A percentile compares a stretch with the other conserved stretches of the same genome.
Conservation (phyloP, 2,329 filamentous ascomycete species). For the Colletotrichum godetiae region DNA sequence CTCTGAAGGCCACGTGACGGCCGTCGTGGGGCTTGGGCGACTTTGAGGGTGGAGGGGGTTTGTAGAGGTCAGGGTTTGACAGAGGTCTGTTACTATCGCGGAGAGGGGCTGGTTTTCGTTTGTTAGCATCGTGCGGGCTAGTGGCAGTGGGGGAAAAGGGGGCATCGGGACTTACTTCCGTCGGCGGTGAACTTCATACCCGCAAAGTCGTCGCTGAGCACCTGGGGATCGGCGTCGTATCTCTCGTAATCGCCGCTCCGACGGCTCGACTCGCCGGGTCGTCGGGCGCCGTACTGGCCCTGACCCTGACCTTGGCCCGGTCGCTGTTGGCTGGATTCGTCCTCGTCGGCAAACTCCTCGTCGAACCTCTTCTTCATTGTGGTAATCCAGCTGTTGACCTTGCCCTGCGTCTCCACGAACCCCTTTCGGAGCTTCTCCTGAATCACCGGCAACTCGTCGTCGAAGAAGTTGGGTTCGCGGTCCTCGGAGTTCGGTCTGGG, state of each 20-base stretch:
- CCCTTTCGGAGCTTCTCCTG: constrained; percentile 93
- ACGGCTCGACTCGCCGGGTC: constrained; percentile 71
- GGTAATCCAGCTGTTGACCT: constrained; percentile 92
- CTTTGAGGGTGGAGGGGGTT: constrained; percentile 67
- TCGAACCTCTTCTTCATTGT: constrained; percentile 94
- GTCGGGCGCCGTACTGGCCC: constrained; percentile 46
- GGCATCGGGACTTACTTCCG: constrained; percentile 62
- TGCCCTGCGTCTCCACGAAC: constrained; percentile 92
- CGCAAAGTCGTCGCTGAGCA: constrained; percentile 90
- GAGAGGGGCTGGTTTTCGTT: constrained; percentile 59
- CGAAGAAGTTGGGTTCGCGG: constrained; percentile 89
- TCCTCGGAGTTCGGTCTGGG: constrained; percentile 66
- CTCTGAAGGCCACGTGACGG: constrained; percentile 68
- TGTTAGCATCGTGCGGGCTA: constrained; percentile 37
- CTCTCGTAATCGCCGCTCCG: constrained; percentile 89
- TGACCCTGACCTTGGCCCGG: constrained; percentile 46
- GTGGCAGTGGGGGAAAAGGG: constrained; percentile 29
- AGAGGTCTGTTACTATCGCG: constrained; percentile 67
- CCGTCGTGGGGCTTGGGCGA: constrained; percentile 62
- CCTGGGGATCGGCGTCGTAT: constrained; percentile 93
- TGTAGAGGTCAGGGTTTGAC: constrained; percentile 85
- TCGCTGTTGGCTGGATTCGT: constrained; percentile 56
- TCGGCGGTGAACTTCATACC: constrained; percentile 73
- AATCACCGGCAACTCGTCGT: constrained; percentile 95
- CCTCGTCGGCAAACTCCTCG: constrained; percentile 82